Evolutionary conservation across 208 protist species (phyloP).

Genomic region (Leishmania major): DNA sequence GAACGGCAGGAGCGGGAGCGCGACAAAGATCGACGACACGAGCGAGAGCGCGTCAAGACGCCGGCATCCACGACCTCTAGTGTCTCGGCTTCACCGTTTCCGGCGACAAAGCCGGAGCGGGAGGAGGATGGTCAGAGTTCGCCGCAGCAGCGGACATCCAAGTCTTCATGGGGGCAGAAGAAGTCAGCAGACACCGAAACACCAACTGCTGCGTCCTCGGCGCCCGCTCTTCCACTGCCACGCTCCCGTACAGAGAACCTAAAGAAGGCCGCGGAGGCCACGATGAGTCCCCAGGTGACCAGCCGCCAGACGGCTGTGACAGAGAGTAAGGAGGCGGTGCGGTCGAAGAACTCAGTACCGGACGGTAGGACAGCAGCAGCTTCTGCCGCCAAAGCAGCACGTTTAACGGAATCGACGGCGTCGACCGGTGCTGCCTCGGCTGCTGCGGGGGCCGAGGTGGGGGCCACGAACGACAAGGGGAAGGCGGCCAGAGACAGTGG

Average conservation of each 20-base stretch:
- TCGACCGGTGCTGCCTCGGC: not conserved
- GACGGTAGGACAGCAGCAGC: not conserved
- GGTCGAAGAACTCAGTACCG: not conserved
- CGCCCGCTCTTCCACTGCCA: constrained; percentile 7
- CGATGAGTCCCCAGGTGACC: not conserved
- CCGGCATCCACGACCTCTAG: not conserved
- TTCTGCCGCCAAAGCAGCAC: not conserved
- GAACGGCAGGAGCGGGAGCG: not conserved
- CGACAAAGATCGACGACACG: not conserved
- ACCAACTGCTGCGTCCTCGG: too few relatives aligned
- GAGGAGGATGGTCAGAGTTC: not conserved
- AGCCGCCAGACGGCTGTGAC: not conserved
- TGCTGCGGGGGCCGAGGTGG: not conserved
- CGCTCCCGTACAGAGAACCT: constrained; percentile 20
- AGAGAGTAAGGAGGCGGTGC: not conserved
- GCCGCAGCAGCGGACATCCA: not conserved
- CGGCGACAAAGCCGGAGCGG: not conserved
- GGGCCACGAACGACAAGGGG: not conserved
- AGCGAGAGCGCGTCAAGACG: not conserved
- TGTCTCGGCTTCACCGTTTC: not conserved
- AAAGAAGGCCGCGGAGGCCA: not conserved
- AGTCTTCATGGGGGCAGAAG: not conserved
- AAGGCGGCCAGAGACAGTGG: not conserved
- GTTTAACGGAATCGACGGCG: not conserved
- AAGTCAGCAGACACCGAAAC: not conserved